Percentiles rank a stretch among this genome's conserved stretches.
phyloP scores from a whole-genome alignment of 2,329 filamentous ascomycete genomes.

The Aspergillus caelatus region DNA sequence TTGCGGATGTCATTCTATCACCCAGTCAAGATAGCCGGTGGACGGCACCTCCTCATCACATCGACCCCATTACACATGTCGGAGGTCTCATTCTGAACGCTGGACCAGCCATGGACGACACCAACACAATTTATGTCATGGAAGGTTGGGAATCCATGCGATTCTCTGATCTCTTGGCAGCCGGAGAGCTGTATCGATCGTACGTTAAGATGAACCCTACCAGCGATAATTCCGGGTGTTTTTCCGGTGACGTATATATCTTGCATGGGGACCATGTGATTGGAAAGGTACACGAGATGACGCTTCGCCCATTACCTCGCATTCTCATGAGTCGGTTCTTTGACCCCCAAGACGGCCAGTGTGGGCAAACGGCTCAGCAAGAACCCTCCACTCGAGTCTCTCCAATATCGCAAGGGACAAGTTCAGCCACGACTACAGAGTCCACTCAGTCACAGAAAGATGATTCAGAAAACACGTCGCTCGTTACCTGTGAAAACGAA shows the following conservation, averaged over 20 bases:
- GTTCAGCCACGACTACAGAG: not conserved
- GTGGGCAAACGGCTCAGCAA: not conserved
- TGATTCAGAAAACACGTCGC: not conserved
- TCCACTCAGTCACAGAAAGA: not conserved
- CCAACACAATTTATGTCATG: not conserved
- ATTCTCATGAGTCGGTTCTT: not conserved
- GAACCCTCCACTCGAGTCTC: not conserved
- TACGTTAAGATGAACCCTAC: not conserved
- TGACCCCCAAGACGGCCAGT: not conserved
- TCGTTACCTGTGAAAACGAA: not conserved
- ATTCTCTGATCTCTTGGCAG: not conserved
- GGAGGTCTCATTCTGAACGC: not conserved
- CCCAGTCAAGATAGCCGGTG: not conserved
- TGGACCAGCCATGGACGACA: not conserved
- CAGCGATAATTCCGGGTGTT: not conserved
- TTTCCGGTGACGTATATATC: not conserved
- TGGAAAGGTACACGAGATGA: not conserved
- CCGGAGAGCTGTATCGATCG: not conserved
- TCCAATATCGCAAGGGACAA: not conserved
- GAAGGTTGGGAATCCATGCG: not conserved
- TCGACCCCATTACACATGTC: not conserved
- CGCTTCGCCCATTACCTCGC: not conserved
- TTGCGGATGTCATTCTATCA: not conserved
- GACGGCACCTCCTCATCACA: not conserved
- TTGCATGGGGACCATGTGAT: not conserved